Percentiles rank a stretch among this genome's conserved stretches.
Evolutionary conservation across 2,329 filamentous ascomycete genomes (phyloP).

Genomic region (Cytospora schulzeri): DNA sequence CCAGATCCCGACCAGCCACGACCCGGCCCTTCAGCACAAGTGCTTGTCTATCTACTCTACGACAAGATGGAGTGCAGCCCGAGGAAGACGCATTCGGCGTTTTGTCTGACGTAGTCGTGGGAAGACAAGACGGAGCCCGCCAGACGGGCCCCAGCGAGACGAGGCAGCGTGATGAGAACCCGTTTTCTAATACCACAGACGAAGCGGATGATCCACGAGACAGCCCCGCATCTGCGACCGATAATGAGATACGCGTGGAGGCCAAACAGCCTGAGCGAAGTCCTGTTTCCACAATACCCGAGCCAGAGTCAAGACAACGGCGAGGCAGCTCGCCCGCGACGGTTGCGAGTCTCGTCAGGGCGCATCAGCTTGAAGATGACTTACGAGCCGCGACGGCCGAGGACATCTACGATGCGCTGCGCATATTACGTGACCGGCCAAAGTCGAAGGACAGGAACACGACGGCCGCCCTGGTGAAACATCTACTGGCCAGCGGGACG

Average conservation of each 20-base stretch:
- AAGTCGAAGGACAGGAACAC: constrained; percentile 29
- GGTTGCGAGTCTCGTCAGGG: constrained; percentile 27
- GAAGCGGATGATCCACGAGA: neutral
- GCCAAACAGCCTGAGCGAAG: neutral
- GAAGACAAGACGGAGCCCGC: neutral
- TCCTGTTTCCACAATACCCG: neutral
- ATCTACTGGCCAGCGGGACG: constrained; percentile 58
- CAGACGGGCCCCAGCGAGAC: neutral
- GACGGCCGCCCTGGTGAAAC: constrained; percentile 48
- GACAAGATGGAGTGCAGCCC: neutral
- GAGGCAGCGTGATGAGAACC: neutral
- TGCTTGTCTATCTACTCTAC: neutral
- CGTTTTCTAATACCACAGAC: neutral
- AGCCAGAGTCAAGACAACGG: neutral
- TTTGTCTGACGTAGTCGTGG: neutral
- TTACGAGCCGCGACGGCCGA: constrained; percentile 35
- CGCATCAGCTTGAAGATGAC: constrained; percentile 30
- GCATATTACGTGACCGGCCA: constrained; percentile 40
- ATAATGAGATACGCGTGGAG: neutral
- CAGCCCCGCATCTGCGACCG: neutral
- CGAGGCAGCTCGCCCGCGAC: neutral
- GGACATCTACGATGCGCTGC: constrained; percentile 52
- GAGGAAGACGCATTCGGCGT: constrained; percentile 1
- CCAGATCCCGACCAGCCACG: constrained; percentile 26
- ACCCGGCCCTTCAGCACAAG: constrained; percentile 16